Evolutionary conservation across 2,329 filamentous ascomycete genomes (phyloP).

Genomic region (Aureobasidium sp.): DNA sequence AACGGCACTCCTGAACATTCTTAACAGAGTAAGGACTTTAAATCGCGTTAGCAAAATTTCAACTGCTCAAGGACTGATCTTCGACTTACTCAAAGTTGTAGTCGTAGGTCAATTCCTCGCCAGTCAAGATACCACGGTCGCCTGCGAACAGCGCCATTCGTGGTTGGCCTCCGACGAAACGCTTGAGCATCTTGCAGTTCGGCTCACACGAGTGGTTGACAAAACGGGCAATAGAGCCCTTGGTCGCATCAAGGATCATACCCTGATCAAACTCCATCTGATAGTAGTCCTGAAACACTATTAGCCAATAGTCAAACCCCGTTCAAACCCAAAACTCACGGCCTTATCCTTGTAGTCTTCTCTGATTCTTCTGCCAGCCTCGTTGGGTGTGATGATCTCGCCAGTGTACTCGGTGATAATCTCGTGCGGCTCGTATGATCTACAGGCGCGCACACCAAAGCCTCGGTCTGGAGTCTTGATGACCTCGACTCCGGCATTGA

Average conservation of each 20-base stretch:
- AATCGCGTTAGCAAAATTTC: not conserved
- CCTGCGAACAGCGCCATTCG: conserved; percentile 96
- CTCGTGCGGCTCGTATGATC: conserved; percentile 78
- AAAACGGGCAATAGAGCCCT: conserved; percentile 91
- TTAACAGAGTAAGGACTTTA: conserved; percentile 49
- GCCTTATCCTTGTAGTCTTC: conserved; percentile 89
- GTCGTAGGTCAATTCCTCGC: conserved; percentile 94
- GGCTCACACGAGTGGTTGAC: conserved; percentile 97
- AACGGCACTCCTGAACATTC: conserved; percentile 55
- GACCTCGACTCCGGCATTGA: conserved; percentile 88
- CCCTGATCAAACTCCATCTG: conserved; percentile 98
- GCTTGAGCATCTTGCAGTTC: conserved; percentile 93
- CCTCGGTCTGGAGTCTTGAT: conserved; percentile 83
- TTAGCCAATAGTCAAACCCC: not conserved
- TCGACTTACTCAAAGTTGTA: conserved; percentile 61
- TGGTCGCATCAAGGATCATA: conserved; percentile 96
- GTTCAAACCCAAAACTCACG: conserved; percentile 43
- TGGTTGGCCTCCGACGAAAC: conserved; percentile 87
- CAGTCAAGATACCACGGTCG: conserved; percentile 80
- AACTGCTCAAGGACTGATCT: conserved; percentile 21
- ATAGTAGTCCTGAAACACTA: conserved; percentile 70
- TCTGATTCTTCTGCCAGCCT: conserved; percentile 90
- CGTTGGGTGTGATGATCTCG: conserved; percentile 91
- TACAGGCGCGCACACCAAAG: conserved; percentile 83
- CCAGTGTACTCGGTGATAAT: conserved; percentile 98